A percentile compares a stretch with the other conserved stretches of the same genome.
Conservation (phyloP, 176 grass and related monocot species). For the Carex cristatella region DNA sequence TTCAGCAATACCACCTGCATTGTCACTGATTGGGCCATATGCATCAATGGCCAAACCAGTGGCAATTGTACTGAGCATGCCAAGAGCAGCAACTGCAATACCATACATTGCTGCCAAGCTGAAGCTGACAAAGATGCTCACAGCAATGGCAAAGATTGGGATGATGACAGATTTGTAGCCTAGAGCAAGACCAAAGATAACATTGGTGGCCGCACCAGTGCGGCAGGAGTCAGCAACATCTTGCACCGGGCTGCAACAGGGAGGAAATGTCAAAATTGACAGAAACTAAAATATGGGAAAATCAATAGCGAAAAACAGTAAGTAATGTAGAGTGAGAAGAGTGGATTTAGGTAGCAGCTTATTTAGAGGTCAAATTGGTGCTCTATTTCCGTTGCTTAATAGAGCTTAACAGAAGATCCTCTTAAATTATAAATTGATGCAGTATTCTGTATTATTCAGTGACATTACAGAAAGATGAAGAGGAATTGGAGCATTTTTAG, state of each 20-base stretch:
- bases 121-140: constrained; percentile 84
- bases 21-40: constrained; percentile 90
- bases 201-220: constrained; percentile 87
- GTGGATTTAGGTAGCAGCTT: neutral
- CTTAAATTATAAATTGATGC: neutral
- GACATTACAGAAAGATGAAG: neutral
- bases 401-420: neutral
- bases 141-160: constrained; percentile 83
- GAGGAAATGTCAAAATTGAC: neutral
- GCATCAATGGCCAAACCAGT: constrained; percentile 95
- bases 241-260: constrained; percentile 64
- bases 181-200: constrained; percentile 90
- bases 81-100: constrained; percentile 91
- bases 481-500: neutral
- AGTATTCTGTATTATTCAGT: neutral
- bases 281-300: neutral
- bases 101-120: constrained; percentile 88
- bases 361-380: neutral
- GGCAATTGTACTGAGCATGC: constrained; percentile 90
- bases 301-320: neutral
- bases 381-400: neutral
- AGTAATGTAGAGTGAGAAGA: neutral
- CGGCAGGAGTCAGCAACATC: constrained; percentile 87
- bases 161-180: constrained; percentile 93
- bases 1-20: constrained; percentile 93